Conservation (phyloP, 495 filamentous ascomycete species). For the Zalerion maritima region DNA sequence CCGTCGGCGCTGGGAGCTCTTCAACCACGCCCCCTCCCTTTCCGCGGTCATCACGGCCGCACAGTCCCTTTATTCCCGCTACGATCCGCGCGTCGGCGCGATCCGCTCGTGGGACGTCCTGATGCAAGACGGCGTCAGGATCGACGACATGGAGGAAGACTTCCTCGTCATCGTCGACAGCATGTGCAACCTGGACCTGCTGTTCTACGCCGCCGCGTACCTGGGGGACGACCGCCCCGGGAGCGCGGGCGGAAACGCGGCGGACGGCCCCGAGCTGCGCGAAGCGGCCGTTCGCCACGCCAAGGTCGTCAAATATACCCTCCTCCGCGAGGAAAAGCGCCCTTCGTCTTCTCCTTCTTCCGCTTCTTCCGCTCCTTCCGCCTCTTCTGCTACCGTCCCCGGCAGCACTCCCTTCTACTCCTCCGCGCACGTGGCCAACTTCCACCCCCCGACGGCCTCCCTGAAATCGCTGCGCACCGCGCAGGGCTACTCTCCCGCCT, state of each 20-base stretch:
- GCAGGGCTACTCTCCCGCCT: constrained; percentile 26
- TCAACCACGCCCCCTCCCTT: constrained; percentile 16
- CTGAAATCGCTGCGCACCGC: constrained; percentile 21
- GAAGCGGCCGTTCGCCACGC: constrained; percentile 27
- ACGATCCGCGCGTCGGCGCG: constrained; percentile 16
- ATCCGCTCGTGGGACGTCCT: constrained; percentile 25
- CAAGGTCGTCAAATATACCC: constrained; percentile 11
- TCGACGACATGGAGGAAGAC: constrained; percentile 9
- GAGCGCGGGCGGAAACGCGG: constrained; percentile 9
- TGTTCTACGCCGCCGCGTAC: constrained; percentile 27
- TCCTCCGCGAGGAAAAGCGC: constrained; percentile 15
- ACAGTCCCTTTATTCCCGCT: constrained; percentile 22
- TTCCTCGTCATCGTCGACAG: constrained; percentile 34
- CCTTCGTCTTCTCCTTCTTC: too few relatives aligned
- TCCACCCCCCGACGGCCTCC: constrained; percentile 17
- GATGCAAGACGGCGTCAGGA: constrained; percentile 15
- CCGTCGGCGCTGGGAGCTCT: constrained; percentile 23
- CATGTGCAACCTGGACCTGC: constrained; percentile 31
- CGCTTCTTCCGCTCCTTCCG: too few relatives aligned
- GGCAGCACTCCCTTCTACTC: constrained; percentile 8
- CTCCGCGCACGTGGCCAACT: constrained; percentile 28
- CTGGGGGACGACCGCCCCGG: constrained; percentile 9
- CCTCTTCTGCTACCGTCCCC: too few relatives aligned
- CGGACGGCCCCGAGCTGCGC: constrained; percentile 4
- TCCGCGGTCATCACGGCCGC: constrained; percentile 21